Percentiles rank a stretch among this genome's conserved stretches.
Conservation (phyloP, 176 grass and related monocot species). For the Oryza australiensis region DNA sequence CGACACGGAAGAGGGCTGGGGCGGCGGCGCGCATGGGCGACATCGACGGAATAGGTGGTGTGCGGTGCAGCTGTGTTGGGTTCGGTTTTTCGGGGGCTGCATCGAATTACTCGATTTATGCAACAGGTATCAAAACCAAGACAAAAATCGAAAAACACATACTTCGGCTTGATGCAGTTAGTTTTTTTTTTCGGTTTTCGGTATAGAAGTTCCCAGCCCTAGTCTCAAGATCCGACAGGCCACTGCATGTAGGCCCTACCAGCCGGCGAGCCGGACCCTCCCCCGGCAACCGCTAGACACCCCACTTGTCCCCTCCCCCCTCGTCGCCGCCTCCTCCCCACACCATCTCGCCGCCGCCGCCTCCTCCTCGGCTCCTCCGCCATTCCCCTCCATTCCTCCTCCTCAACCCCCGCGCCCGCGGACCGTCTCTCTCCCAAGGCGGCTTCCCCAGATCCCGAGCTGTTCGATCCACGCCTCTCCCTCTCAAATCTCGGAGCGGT, state of each 20-base stretch:
- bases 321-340: not conserved
- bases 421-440: not conserved
- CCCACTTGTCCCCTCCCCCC: not conserved
- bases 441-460: not conserved
- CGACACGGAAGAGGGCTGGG: no score
- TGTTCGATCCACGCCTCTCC: not conserved
- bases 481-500: not conserved
- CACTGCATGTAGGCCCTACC: slow-evolving; percentile 5
- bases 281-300: no score
- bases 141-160: no score
- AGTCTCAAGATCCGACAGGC: not conserved
- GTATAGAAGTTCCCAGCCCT: no score
- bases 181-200: no score
- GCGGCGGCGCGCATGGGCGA: no score
- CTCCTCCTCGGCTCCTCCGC: not conserved
- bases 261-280: not conserved
- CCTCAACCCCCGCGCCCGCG: not conserved
- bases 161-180: no score
- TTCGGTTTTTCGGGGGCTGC: no score
- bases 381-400: not conserved
- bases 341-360: not conserved
- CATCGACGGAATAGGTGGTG: no score
- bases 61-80: no score
- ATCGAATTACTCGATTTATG: no score
- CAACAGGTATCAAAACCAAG: no score